A percentile compares a stretch with the other conserved stretches of the same genome.
Evolutionary conservation across 805 yeast species (phyloP).

Genomic region (Jamesozyma rosinii): DNA sequence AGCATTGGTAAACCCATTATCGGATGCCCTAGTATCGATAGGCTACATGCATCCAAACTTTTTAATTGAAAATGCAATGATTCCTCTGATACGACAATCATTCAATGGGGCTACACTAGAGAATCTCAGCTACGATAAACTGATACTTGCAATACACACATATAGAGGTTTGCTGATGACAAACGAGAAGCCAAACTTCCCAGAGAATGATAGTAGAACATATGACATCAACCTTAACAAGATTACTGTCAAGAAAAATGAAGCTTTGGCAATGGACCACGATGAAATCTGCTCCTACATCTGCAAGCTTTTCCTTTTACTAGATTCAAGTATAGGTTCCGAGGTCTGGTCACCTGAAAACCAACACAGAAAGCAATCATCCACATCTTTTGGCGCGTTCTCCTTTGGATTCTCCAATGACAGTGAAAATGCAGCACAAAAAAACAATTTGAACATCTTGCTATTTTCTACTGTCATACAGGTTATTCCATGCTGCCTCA

Average conservation of each 20-base stretch:
- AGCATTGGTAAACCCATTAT: constrained; percentile 51
- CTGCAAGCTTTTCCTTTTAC: constrained; percentile 43
- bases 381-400: constrained; percentile 33
- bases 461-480: constrained; percentile 63
- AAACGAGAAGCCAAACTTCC: constrained; percentile 64
- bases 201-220: constrained; percentile 35
- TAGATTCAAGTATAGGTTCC: constrained; percentile 54
- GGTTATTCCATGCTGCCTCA: constrained; percentile 62
- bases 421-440: constrained; percentile 21
- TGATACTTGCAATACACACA: constrained; percentile 59
- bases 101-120: constrained; percentile 56
- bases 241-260: constrained; percentile 27
- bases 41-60: constrained; percentile 75
- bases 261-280: constrained; percentile 37
- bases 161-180: constrained; percentile 67
- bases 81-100: constrained; percentile 56
- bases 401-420: constrained; percentile 36
- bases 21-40: constrained; percentile 64
- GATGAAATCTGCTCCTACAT: constrained; percentile 61
- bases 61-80: constrained; percentile 65
- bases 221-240: constrained; percentile 29
- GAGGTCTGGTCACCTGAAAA: constrained; percentile 33
- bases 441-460: constrained; percentile 38
- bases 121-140: constrained; percentile 55
- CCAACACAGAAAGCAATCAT: constrained; percentile 29